Evolutionary conservation across 768 basidiomycete species (phyloP), one percentile per base, ranked within the genome.

Genomic region (Amyloporia xantha): DNA sequence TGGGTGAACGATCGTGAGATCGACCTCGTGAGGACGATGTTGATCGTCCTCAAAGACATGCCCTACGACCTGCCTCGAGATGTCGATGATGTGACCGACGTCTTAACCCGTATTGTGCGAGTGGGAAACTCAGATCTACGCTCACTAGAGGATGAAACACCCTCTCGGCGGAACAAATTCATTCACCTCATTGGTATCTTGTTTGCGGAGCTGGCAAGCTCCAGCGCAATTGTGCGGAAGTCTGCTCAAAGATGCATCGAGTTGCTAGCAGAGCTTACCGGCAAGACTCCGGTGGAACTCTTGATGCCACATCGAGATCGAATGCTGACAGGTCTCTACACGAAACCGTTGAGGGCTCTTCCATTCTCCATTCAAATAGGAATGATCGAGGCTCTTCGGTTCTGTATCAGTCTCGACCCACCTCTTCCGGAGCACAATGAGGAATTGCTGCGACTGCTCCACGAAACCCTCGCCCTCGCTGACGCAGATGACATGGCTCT

Each of bases 321-420:
- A 25, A 84, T 98, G 69, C 74, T 98, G 33, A 79, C 81, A 15
- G 80, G 86, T 2, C 93, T 99, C 55, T 98, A 87, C 69, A 90
- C 88, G n/a, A 97, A 98, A 62, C 96, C 96, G 11, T 76, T 99
- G 17, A 77, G 96, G 45, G 96, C 96, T 0, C 76, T 99, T 21
- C 93, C 93, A 1, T 94, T 97, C 63, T 76, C 86, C 13, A 91
- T 91, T 59, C 96, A 98, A 65, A 96, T 98, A 49, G 96, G 94
- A 25, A 93, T 97, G 78, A 92, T 98, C 51, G 96, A 98, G 59
- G 92, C 92, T 15, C 82, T 98, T 51, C 87, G 94, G 9, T 99
- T 93, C 64, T 91, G 91, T 62, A 81, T 99, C 53, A 86, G 81
- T 49, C 71, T 97, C 27, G 79, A 89, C 23, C 94, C 96, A 9